These are phyloP conservation scores for Chaetomium cochliodes DNA, from an alignment of 495 filamentous ascomycete species.

Conservation along the genomic window DNA sequence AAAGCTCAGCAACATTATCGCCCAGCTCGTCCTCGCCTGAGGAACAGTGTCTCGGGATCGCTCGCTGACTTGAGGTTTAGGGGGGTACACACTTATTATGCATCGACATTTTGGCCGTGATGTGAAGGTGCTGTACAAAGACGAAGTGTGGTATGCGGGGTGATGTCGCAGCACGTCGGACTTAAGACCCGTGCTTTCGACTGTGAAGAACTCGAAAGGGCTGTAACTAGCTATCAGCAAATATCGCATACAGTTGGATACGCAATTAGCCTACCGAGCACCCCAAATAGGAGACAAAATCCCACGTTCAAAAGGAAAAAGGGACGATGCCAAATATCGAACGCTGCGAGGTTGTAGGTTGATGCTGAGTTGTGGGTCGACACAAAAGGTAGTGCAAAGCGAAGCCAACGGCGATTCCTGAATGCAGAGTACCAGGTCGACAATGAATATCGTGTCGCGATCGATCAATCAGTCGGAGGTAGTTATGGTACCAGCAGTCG, in stretches of 20 bases:
- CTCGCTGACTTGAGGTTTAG: neutral
- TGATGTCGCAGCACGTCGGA: neutral
- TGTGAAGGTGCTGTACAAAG: neutral
- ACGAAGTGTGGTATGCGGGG: neutral
- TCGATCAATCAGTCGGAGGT: neutral
- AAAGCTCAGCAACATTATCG: neutral
- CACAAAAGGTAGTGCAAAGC: neutral
- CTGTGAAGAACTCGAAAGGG: neutral
- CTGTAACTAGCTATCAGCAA: neutral
- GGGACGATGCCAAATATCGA: neutral
- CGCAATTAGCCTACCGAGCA: neutral
- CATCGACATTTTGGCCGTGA: conserved; percentile 21
- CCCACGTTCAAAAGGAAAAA: neutral
- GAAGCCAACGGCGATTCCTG: neutral
- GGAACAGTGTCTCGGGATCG: neutral
- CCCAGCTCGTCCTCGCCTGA: neutral
- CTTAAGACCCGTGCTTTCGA: no score
- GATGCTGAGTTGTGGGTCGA: neutral
- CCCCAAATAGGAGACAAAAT: neutral
- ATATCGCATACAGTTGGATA: neutral
- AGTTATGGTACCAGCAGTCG: conserved; percentile 15
- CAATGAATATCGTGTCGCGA: neutral
- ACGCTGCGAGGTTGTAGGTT: neutral
- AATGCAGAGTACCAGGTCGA: neutral
- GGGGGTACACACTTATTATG: conserved; percentile 20